Conservation (phyloP, 805 yeast genomes). For the Candida gorgasii region DNA sequence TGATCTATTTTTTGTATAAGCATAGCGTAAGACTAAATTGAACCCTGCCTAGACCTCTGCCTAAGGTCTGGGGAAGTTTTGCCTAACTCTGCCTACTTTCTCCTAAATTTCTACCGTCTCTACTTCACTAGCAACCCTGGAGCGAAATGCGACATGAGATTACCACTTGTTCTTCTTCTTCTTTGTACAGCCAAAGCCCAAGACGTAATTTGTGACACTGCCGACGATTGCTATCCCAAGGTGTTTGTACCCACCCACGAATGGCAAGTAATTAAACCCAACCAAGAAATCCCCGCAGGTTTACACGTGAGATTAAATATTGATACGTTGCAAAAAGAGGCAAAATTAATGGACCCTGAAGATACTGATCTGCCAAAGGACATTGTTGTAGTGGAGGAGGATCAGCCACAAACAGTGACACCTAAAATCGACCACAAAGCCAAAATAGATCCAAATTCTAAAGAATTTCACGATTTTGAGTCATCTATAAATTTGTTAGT, state of each 20-base stretch:
- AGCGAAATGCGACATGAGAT: conserved; percentile 7
- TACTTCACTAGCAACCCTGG: no score
- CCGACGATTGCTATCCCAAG: conserved; percentile 58
- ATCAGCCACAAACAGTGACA: background rate
- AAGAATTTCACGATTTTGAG: conserved; percentile 17
- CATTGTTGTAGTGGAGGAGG: conserved; percentile 5
- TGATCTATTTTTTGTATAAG: no score
- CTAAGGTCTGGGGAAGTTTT: no score
- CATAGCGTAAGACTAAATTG: no score
- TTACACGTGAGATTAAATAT: conserved; percentile 72
- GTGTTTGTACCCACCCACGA: conserved; percentile 61
- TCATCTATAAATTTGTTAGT: conserved; percentile 24
- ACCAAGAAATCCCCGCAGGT: conserved; percentile 82
- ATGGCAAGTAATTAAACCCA: conserved; percentile 70
- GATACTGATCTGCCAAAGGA: conserved; percentile 14
- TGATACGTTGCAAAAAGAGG: conserved; percentile 70
- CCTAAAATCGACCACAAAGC: background rate
- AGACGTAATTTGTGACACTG: conserved; percentile 14
- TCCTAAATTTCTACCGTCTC: no score
- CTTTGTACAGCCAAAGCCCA: background rate
- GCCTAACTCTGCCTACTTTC: no score
- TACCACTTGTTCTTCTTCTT: conserved; percentile 3
- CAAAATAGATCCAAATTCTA: conserved; percentile 1
- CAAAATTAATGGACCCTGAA: conserved; percentile 49
- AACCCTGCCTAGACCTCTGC: no score